Evolutionary conservation across 2,329 filamentous ascomycete genomes (phyloP).

Genomic region (Pestalotiopsis sp.): DNA sequence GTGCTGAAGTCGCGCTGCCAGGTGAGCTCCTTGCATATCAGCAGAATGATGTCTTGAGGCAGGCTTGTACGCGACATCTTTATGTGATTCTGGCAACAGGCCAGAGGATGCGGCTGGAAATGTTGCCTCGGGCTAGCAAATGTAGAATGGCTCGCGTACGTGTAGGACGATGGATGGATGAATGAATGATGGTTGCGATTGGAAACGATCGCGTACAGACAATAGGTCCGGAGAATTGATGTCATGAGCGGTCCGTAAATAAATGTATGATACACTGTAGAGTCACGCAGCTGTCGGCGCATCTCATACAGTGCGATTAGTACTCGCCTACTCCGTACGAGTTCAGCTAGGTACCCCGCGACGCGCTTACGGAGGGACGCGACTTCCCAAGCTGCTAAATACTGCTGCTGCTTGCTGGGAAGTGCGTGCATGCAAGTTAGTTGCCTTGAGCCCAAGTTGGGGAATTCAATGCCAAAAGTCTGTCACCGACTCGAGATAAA

Average conservation of each 20-base stretch:
- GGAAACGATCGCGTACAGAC: background rate
- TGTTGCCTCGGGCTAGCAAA: background rate
- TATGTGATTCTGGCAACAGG: too few species aligned
- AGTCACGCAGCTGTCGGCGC: too few species aligned
- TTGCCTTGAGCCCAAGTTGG: background rate
- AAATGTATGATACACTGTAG: background rate
- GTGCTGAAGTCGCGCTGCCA: slow-evolving; percentile 58
- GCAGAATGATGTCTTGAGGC: slow-evolving; percentile 61
- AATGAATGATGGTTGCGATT: background rate
- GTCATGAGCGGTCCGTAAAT: background rate
- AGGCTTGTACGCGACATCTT: slow-evolving; percentile 33
- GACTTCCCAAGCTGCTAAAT: background rate
- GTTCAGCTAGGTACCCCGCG: slow-evolving; percentile 25
- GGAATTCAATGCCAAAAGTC: background rate
- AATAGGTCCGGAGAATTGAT: slow-evolving; percentile 5
- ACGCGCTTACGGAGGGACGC: slow-evolving; percentile 22
- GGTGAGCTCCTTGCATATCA: slow-evolving; percentile 63
- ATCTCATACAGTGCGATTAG: background rate
- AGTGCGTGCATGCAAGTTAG: slow-evolving; percentile 2
- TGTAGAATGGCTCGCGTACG: background rate
- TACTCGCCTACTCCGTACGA: too few species aligned
- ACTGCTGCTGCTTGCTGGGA: background rate
- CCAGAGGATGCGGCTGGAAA: background rate
- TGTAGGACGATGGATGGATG: background rate
- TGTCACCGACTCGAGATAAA: background rate